These are phyloP conservation scores for Boletus calvinii DNA, from an alignment of 1,284 basidiomycete species.

Conservation along the genomic window DNA sequence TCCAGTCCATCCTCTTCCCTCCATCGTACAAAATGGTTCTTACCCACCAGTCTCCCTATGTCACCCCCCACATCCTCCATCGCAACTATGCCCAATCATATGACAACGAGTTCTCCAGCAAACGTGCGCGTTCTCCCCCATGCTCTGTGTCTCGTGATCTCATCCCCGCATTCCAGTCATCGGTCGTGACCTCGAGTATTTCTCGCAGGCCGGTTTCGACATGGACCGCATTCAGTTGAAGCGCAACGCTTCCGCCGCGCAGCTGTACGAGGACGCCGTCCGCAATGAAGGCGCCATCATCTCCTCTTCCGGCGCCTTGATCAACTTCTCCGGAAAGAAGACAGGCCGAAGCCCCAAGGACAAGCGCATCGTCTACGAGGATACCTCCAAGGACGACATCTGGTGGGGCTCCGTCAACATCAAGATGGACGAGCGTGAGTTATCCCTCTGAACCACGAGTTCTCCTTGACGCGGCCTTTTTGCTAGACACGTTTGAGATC, in stretches of 20 bases:
- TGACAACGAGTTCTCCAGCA: constrained; percentile 60
- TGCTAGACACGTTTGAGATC: constrained; percentile 95
- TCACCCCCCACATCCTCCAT: constrained; percentile 83
- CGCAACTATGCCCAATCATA: constrained; percentile 73
- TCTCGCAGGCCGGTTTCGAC: constrained; percentile 99
- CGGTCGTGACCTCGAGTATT: constrained; percentile 92
- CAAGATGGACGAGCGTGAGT: constrained; percentile 95
- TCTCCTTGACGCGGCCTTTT: neutral
- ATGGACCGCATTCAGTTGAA: constrained; percentile 88
- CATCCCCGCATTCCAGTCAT: constrained; percentile 54
- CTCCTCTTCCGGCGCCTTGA: constrained; percentile 92
- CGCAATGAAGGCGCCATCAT: constrained; percentile 98
- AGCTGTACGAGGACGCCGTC: constrained; percentile 98
- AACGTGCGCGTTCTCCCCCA: constrained; percentile 44
- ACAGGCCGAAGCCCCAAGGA: constrained; percentile 98
- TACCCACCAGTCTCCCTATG: constrained; percentile 71
- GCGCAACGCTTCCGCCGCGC: constrained; percentile 94
- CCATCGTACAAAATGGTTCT: constrained; percentile 47
- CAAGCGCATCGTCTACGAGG: constrained; percentile 99
- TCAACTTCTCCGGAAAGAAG: constrained; percentile 99
- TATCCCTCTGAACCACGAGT: neutral
- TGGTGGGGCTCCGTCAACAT: constrained; percentile 99
- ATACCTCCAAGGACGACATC: constrained; percentile 95
- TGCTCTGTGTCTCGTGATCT: constrained; percentile 5
- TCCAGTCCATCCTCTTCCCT: constrained; percentile 1